These are phyloP conservation scores for Coniochaeta prunicola DNA, from an alignment of 2,329 filamentous ascomycete genomes.

Conservation along the genomic window DNA sequence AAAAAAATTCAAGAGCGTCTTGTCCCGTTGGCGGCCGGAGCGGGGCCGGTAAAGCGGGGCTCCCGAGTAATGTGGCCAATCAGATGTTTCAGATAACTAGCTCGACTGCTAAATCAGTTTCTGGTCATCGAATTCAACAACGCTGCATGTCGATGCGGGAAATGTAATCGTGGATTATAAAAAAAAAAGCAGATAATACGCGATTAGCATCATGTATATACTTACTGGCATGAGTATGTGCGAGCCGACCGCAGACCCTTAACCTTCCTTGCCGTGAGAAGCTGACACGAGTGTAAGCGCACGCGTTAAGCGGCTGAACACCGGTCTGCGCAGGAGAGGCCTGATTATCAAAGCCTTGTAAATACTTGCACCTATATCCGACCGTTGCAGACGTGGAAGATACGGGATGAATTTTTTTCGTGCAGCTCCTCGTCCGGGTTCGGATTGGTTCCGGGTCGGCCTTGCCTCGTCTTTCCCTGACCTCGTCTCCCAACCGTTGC, in stretches of 20 bases:
- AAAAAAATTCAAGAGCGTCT: not conserved
- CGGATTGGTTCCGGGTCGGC: slow-evolving; percentile 48
- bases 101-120: not conserved
- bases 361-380: not conserved
- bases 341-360: not conserved
- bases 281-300: not conserved
- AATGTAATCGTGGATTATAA: not conserved
- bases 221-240: not conserved
- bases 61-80: not conserved
- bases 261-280: not conserved
- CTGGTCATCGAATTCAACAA: not conserved
- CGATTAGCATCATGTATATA: not conserved
- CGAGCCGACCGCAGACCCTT: not conserved
- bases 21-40: not conserved
- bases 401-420: slow-evolving; percentile 15
- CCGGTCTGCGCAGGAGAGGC: too few relatives aligned
- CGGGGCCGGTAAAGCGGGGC: not conserved
- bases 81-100: not conserved
- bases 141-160: not conserved
- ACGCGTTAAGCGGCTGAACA: not conserved
- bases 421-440: slow-evolving; percentile 14
- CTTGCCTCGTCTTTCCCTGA: slow-evolving; percentile 47
- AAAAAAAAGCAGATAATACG: not conserved
- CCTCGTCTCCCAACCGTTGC: slow-evolving; percentile 31
- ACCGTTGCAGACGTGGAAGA: not conserved